Percentiles rank a stretch among this genome's conserved stretches.
These are phyloP conservation scores for Colletotrichum tropicicola DNA, from an alignment of 2,329 filamentous ascomycete genomes.

Conservation along the genomic window DNA sequence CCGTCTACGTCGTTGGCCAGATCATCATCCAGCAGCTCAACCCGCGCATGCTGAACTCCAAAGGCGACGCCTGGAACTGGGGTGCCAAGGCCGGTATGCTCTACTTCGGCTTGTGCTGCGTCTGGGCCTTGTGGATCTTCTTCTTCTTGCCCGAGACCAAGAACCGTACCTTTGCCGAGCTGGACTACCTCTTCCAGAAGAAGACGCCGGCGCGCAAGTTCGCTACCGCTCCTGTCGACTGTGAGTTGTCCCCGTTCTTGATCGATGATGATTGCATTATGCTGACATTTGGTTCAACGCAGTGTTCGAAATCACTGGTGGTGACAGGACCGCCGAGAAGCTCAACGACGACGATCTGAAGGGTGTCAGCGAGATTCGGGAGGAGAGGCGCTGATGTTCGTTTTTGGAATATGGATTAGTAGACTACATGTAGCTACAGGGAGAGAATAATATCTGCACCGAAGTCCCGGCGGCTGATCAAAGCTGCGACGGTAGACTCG, in stretches of 20 bases:
- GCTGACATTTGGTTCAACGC: neutral
- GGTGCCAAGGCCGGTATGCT: slow-evolving; percentile 49
- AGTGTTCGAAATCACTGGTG: slow-evolving; percentile 28
- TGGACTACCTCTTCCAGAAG: slow-evolving; percentile 56
- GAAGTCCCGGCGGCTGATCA: neutral
- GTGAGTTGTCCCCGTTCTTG: slow-evolving; percentile 33
- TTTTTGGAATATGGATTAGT: neutral
- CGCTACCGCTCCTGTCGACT: slow-evolving; percentile 35
- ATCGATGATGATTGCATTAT: neutral
- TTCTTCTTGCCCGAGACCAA: slow-evolving; percentile 56
- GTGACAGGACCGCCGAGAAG: neutral
- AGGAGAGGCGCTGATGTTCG: neutral
- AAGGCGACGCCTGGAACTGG: slow-evolving; percentile 40
- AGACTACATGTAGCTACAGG: neutral
- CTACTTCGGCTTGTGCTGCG: slow-evolving; percentile 48
- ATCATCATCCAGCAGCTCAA: slow-evolving; percentile 49
- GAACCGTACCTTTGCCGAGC: slow-evolving; percentile 54
- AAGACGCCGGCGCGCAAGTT: slow-evolving; percentile 45
- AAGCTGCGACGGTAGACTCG: neutral
- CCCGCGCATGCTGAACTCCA: slow-evolving; percentile 45
- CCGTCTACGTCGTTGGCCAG: slow-evolving; percentile 51
- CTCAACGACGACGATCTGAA: neutral
- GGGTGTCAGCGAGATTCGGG: neutral
- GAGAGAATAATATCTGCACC: neutral
- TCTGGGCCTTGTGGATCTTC: slow-evolving; percentile 52